Base-by-base conservation (phyloP, 2,329 filamentous ascomycete species). In the Dothistroma septosporum region DNA sequence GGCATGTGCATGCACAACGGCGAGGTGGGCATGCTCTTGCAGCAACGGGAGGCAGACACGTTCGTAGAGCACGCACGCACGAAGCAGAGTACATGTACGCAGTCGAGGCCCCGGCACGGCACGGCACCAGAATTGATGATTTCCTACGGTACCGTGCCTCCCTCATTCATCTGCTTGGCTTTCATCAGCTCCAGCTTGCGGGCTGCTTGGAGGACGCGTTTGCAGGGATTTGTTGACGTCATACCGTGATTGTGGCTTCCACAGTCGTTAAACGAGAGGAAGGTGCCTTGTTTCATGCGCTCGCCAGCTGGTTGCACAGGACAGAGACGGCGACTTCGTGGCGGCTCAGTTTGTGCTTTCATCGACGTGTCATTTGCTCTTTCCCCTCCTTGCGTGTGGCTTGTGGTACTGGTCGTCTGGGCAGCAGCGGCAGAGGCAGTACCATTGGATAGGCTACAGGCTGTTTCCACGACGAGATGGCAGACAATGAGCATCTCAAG, bases 401-500 rank as follows among this genome's bases (percentile, higher is more conserved):
- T 16, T 11, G 35, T 37, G 11, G 35, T 12, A 11, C 35, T 16
- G 35, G 35, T 37, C 35, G 35, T 12, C 16, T 11, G 5, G 35
- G 14, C 35, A 11, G 16, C 16, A 37, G 35, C 35, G 16, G 35
- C 41, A 44, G 14, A 6, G 8, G 14, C n/a, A n/a, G 41, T n/a
- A 44, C 14, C 14, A 44, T 19, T n/a, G 41, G n/a, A 44, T 19
- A 44, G 41, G 14, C 41, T 44, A 44, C 8, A 44, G 41, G 41
- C 41, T 44, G 41, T 44, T 44, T n/a, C 8, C 8, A n/a, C 41
- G 16, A n/a, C 7, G 32, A 59, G 11, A 62, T 60, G 57, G 58
- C 58, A 24, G 62, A 64, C 54, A 48, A 62, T 53, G 53, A 64
- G 44, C 58, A 62, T 33, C 57, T 55, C 28, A 61, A 57, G 47